phyloP scores from a whole-genome alignment of 1,139 yeast species.

The Pichia inconspicua region DNA sequence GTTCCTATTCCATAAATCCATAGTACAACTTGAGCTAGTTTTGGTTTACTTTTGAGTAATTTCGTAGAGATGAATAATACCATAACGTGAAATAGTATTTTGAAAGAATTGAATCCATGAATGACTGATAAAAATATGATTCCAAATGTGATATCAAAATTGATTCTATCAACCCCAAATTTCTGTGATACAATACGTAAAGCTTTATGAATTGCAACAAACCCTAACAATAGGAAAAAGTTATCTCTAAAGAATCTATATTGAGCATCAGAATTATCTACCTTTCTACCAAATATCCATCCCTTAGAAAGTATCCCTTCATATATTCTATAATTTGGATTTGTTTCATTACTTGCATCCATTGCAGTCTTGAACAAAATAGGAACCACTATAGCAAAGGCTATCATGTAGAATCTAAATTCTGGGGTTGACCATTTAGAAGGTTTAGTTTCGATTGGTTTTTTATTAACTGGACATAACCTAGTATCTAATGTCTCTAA shows the following conservation, averaged over 20 bases:
- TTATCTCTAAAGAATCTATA: constrained; percentile 83
- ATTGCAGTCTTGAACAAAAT: constrained; percentile 74
- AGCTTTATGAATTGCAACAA: constrained; percentile 47
- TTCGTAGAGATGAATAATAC: constrained; percentile 51
- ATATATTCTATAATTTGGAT: constrained; percentile 66
- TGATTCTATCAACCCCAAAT: constrained; percentile 32
- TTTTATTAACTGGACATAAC: constrained; percentile 44
- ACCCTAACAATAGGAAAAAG: constrained; percentile 48
- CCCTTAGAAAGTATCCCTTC: constrained; percentile 55
- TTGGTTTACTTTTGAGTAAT: constrained; percentile 23
- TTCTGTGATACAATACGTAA: constrained; percentile 35
- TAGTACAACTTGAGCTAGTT: constrained; percentile 33
- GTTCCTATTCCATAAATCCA: constrained; percentile 78
- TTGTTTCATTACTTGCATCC: constrained; percentile 69
- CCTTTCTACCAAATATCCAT: constrained; percentile 75
- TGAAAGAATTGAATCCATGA: constrained; percentile 70
- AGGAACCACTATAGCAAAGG: constrained; percentile 67
- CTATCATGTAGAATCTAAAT: constrained; percentile 56
- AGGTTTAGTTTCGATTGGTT: constrained; percentile 36
- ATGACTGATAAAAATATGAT: constrained; percentile 59
- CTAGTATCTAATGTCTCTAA: constrained; percentile 75
- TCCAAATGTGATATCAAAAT: constrained; percentile 71
- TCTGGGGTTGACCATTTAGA: constrained; percentile 73
- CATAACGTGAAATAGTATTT: constrained; percentile 49
- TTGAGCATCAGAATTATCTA: constrained; percentile 86